phyloP scores from a whole-genome alignment of 1,284 basidiomycete species.

The Amylostereum chailletii region DNA sequence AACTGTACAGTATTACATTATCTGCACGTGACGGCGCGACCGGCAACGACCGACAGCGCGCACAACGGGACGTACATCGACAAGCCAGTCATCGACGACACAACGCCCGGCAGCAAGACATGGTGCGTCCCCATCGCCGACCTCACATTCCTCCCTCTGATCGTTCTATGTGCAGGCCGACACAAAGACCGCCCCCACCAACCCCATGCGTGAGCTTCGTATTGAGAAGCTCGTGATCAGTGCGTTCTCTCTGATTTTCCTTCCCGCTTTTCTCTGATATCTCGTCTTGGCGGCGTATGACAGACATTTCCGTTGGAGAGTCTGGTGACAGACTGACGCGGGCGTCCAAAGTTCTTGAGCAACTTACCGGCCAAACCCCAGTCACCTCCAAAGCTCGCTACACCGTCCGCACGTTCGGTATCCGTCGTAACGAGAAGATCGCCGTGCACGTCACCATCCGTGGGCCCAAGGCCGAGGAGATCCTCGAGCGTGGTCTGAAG shows the following conservation, averaged over 20 bases:
- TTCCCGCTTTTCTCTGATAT: slow-evolving; percentile 3
- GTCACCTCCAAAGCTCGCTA: slow-evolving; percentile 99
- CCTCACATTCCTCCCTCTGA: not conserved
- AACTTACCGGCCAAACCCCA: slow-evolving; percentile 98
- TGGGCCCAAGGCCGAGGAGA: slow-evolving; percentile 99
- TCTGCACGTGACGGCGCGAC: too few species aligned
- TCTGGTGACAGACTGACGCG: slow-evolving; percentile 98
- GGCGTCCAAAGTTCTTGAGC: slow-evolving; percentile 98
- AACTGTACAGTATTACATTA: slow-evolving; percentile 8
- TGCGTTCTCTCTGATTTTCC: slow-evolving; percentile 36
- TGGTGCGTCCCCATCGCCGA: slow-evolving; percentile 6
- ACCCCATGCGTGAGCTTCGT: slow-evolving; percentile 92
- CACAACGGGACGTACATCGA: slow-evolving; percentile 3
- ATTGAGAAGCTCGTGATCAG: slow-evolving; percentile 99
- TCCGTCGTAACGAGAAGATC: slow-evolving; percentile 99
- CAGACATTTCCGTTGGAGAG: slow-evolving; percentile 99
- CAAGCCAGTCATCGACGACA: not conserved
- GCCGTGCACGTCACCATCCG: slow-evolving; percentile 99
- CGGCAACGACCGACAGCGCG: slow-evolving; percentile 7
- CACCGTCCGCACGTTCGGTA: slow-evolving; percentile 98
- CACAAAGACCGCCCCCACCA: slow-evolving; percentile 80
- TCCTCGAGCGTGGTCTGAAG: slow-evolving; percentile 97
- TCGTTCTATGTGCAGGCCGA: slow-evolving; percentile 54
- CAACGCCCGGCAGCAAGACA: slow-evolving; percentile 3
- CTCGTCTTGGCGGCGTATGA: not conserved